Base-by-base conservation (phyloP, 257 asterid genomes). In the Ilex asprella region DNA sequence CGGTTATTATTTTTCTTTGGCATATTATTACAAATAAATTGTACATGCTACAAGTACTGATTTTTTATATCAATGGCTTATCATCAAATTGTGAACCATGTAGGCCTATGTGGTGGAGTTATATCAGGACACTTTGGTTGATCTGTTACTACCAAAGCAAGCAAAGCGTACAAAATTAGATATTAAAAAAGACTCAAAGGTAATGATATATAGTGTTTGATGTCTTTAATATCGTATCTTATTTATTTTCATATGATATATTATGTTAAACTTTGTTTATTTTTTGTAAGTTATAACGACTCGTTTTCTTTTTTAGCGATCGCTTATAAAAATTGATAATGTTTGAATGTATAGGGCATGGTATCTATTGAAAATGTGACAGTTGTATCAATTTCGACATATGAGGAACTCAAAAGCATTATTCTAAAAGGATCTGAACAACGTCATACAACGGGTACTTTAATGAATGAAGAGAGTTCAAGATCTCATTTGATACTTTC, bases 71-170 rank as follows among this genome's bases (percentile, higher is more conserved):
- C 56, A 63, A 50, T 63, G 53, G 32, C 5, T 39, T 64, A 7
- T 30, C 11, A 60, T 31, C 55, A 27, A 16, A 32, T 57, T 30
- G 46, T 67, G 69, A 58, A 64, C 57, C 53, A 58, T 81, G 72
- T 81, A 93, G 99, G 97, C 81, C 7, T 93, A 93, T 69, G 87
- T 93, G 95, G 95, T 93, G 74, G 97, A 93, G 65, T 69, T 93
- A 72, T 90, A 93, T 78, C 97, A 93, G 76, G 97, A 93, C 65
- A 82, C 89, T 6, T 73, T 93, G 41, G 74, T 93, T 30, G 99
- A 93, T 66, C 95, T 93, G 46, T 71, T 93, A 55, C 77, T 84
- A 56, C 95, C 96, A 12, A 93, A 87, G 82, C 60, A 80, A 43
- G 85, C 80, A 35, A 86, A 80, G 74, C 95, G 81, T 54, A 61